phyloP scores from a whole-genome alignment of 2,329 filamentous ascomycete species.

The Claviceps monticola region DNA sequence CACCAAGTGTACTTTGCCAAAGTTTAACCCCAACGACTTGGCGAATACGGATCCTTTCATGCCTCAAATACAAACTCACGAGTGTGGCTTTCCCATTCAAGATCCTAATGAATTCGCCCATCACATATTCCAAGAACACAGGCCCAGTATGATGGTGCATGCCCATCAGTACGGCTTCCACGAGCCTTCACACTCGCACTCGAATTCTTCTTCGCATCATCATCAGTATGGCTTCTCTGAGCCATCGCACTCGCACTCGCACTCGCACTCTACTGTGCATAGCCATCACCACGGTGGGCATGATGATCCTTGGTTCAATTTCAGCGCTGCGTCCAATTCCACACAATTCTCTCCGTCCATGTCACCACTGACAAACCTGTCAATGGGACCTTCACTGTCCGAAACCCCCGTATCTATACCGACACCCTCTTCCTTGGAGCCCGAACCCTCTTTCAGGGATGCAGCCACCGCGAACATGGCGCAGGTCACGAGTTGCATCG shows the following conservation, averaged over 20 bases:
- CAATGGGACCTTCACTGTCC: conserved; percentile 11
- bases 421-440: conserved; percentile 12
- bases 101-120: conserved; percentile 14
- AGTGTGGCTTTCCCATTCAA: conserved; percentile 17
- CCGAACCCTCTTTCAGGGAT: conserved; percentile 8
- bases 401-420: conserved; percentile 8
- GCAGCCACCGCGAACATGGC: neutral
- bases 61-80: conserved; percentile 8
- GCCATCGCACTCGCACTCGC: neutral
- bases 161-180: conserved; percentile 5
- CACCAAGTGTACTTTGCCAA: conserved; percentile 16
- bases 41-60: conserved; percentile 8
- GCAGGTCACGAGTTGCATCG: neutral
- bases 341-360: conserved; percentile 11
- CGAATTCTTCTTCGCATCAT: neutral
- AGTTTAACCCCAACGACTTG: conserved; percentile 7
- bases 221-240: conserved; percentile 3
- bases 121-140: conserved; percentile 18
- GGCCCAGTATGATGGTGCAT: conserved; percentile 7
- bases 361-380: conserved; percentile 13
- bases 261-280: neutral
- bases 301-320: conserved; percentile 4
- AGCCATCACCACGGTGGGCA: neutral
- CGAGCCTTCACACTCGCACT: neutral
- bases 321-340: neutral